Evolutionary conservation across 2,329 filamentous ascomycete species (phyloP).

Genomic region (Hortaea werneckii): DNA sequence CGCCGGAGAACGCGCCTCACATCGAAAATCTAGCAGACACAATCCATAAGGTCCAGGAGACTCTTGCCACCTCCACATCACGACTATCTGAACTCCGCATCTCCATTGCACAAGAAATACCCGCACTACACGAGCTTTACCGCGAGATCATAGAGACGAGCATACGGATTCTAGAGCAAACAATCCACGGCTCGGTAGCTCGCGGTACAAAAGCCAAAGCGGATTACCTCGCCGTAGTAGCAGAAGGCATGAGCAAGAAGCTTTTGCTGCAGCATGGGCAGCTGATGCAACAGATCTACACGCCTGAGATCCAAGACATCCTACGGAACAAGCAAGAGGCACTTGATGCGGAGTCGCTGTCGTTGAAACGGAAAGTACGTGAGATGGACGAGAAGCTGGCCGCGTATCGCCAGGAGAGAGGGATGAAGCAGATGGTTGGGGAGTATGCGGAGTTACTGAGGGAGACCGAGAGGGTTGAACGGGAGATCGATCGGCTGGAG

Average conservation of each 20-base stretch:
- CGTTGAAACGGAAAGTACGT: constrained; percentile 23
- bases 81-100: constrained; percentile 23
- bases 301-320: constrained; percentile 15
- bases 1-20: constrained; percentile 4
- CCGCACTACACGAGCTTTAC: constrained; percentile 27
- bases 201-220: constrained; percentile 32
- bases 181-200: constrained; percentile 35
- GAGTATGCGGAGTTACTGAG: constrained; percentile 26
- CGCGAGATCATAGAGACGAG: constrained; percentile 27
- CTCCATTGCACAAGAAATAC: constrained; percentile 25
- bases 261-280: constrained; percentile 21
- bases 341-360: constrained; percentile 21
- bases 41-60: constrained; percentile 9
- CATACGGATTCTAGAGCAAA: constrained; percentile 38
- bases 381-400: constrained; percentile 26
- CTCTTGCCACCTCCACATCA: constrained; percentile 9
- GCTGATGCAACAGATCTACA: constrained; percentile 16
- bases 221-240: constrained; percentile 33
- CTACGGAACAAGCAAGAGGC: constrained; percentile 24
- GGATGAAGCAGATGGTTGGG: constrained; percentile 29
- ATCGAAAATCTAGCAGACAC: constrained; percentile 6
- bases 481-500: background rate
- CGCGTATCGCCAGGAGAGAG: constrained; percentile 27
- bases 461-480: constrained; percentile 9
- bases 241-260: constrained; percentile 33